Percentiles rank a stretch among this genome's conserved stretches.
phyloP scores from a whole-genome alignment of 2,329 filamentous ascomycete species.

The Ophiocordyceps camponoti-floridani region DNA sequence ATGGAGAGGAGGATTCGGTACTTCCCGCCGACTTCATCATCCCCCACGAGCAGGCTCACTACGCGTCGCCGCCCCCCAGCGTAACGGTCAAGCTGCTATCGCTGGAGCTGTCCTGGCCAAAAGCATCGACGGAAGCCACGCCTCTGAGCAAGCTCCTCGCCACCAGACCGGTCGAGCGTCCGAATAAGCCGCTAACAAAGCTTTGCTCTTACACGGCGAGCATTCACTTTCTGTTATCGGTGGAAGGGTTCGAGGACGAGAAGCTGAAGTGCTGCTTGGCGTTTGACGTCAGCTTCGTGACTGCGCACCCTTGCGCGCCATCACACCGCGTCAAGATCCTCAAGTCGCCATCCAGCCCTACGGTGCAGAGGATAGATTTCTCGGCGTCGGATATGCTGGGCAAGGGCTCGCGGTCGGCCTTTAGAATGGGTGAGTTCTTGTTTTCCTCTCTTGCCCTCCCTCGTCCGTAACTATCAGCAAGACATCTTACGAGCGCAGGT shows the following conservation, averaged over 20 bases:
- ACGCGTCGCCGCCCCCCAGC: slow-evolving; percentile 26
- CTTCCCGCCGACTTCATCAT: slow-evolving; percentile 45
- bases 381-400: slow-evolving; percentile 24
- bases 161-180: slow-evolving; percentile 18
- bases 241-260: slow-evolving; percentile 21
- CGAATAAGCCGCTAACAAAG: slow-evolving; percentile 13
- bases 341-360: slow-evolving; percentile 40
- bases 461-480: neutral
- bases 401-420: slow-evolving; percentile 26
- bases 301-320: slow-evolving; percentile 45
- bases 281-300: slow-evolving; percentile 47
- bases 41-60: slow-evolving; percentile 33
- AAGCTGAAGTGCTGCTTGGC: slow-evolving; percentile 24
- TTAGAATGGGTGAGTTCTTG: slow-evolving; percentile 27
- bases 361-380: slow-evolving; percentile 37
- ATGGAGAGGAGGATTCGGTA: slow-evolving; percentile 33
- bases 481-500: slow-evolving; percentile 16
- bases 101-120: slow-evolving; percentile 27
- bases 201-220: slow-evolving; percentile 16
- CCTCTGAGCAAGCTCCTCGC: slow-evolving; percentile 22
- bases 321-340: slow-evolving; percentile 38
- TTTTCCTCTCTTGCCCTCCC: neutral
- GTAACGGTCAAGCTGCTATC: slow-evolving; percentile 30
- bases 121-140: slow-evolving; percentile 25
- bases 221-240: slow-evolving; percentile 16